Percentiles rank a stretch among this genome's conserved stretches.
Conservation (phyloP, 495 filamentous ascomycete genomes). For the Lophiotrema nucula region DNA sequence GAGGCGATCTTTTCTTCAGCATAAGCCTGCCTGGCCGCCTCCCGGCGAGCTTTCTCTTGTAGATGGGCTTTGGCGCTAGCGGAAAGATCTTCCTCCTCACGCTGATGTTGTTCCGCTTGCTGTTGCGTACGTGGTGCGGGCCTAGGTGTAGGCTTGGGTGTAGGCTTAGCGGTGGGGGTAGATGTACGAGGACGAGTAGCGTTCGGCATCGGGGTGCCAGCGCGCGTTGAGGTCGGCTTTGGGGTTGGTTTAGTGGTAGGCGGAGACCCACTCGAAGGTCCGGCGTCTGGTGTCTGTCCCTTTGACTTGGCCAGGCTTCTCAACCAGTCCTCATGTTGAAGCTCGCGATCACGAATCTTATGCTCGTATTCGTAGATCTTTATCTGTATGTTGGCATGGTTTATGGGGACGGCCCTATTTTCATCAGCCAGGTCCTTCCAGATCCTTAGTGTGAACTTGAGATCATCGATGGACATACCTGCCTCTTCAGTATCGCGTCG, state of each 20-base stretch:
- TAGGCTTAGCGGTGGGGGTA: not conserved
- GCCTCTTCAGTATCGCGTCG: conserved; percentile 12
- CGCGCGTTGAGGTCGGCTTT: not conserved
- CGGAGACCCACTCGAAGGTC: no score
- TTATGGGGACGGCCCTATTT: not conserved
- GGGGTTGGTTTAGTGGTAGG: no score
- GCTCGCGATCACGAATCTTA: conserved; percentile 3
- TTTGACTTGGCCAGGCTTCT: not conserved
- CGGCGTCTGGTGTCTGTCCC: not conserved
- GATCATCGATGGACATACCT: not conserved
- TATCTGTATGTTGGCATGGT: not conserved
- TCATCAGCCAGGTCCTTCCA: conserved; percentile 13
- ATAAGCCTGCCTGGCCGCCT: not conserved
- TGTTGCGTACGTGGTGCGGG: no score
- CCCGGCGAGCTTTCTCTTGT: not conserved
- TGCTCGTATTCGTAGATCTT: conserved; percentile 5
- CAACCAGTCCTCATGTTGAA: conserved; percentile 9
- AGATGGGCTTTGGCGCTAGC: not conserved
- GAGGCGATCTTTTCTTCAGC: conserved; percentile 1
- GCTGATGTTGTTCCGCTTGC: no score
- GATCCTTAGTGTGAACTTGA: conserved; percentile 1
- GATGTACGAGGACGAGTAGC: not conserved
- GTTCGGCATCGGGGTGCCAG: not conserved
- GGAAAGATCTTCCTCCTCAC: not conserved
- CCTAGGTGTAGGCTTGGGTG: no score